Percentiles rank a stretch among this genome's conserved stretches.
Evolutionary conservation across 768 basidiomycete genomes (phyloP).

Genomic region (Podaxis sp.): DNA sequence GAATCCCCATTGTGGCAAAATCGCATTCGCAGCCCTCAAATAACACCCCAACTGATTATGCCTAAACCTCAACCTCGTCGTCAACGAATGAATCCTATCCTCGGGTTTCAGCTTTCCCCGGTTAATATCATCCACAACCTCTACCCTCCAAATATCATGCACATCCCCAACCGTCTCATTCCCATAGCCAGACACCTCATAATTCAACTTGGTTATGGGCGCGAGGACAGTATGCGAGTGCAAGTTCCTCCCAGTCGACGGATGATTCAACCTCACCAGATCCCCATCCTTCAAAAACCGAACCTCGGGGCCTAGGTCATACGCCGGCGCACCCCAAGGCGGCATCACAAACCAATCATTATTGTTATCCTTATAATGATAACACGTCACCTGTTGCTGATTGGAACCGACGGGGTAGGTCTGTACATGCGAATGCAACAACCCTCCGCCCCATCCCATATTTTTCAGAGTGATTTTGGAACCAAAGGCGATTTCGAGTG

Average conservation of each 20-base stretch:
- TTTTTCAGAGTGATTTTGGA: constrained; percentile 93
- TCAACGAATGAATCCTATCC: constrained; percentile 79
- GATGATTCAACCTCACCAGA: constrained; percentile 76
- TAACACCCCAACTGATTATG: constrained; percentile 83
- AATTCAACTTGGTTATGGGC: constrained; percentile 82
- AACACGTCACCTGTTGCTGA: constrained; percentile 98
- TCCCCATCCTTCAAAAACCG: constrained; percentile 74
- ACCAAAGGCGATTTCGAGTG: constrained; percentile 87
- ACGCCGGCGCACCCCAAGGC: constrained; percentile 68
- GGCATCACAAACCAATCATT: constrained; percentile 87
- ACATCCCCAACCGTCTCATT: constrained; percentile 83
- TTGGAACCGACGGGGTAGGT: constrained; percentile 86
- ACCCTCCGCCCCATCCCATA: constrained; percentile 95
- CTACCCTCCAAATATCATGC: constrained; percentile 89
- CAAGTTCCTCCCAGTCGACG: constrained; percentile 80
- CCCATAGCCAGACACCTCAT: constrained; percentile 94
- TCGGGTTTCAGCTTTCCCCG: constrained; percentile 52
- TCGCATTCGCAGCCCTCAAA: constrained; percentile 80
- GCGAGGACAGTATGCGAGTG: constrained; percentile 90
- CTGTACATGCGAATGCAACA: constrained; percentile 96
- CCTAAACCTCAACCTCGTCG: constrained; percentile 82
- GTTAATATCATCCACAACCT: constrained; percentile 88
- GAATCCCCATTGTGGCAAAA: constrained; percentile 97
- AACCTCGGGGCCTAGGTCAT: constrained; percentile 65
- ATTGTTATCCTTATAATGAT: constrained; percentile 99